These are phyloP conservation scores for Steccherinum ochraceum DNA, from an alignment of 768 basidiomycete genomes.

Conservation along the genomic window DNA sequence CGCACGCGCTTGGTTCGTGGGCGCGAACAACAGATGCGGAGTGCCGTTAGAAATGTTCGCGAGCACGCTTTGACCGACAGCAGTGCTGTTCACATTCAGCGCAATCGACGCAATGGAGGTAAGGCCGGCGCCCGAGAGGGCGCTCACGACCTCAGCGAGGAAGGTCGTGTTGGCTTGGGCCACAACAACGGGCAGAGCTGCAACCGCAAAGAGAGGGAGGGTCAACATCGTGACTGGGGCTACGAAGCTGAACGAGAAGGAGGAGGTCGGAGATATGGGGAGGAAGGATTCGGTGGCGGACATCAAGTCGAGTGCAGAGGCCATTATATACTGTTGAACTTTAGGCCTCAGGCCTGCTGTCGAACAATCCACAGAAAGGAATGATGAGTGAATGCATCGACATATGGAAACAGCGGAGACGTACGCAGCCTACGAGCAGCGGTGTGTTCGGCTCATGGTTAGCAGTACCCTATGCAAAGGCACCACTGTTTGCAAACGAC, in stretches of 20 bases:
- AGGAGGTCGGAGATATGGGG: neutral
- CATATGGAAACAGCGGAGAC: no score
- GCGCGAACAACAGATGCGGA: constrained; percentile 49
- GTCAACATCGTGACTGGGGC: no score
- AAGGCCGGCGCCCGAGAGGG: constrained; percentile 34
- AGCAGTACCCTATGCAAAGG: no score
- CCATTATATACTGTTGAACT: no score
- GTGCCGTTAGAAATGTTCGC: constrained; percentile 33
- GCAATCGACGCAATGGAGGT: constrained; percentile 35
- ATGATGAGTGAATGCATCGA: no score
- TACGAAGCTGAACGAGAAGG: no score
- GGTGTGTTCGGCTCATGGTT: no score
- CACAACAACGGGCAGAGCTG: constrained; percentile 21
- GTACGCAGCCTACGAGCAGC: no score
- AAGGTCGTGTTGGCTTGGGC: constrained; percentile 25
- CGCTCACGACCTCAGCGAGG: constrained; percentile 27
- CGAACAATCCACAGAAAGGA: no score
- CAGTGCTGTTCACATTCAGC: constrained; percentile 35
- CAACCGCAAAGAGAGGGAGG: constrained; percentile 6
- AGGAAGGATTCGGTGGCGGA: neutral
- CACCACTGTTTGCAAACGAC: no score
- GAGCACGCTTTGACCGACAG: constrained; percentile 38
- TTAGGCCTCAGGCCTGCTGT: no score
- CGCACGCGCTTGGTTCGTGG: constrained; percentile 49
- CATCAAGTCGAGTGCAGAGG: no score